phyloP scores from a whole-genome alignment of 441 rosid genomes.

The Mallotus japonicus region DNA sequence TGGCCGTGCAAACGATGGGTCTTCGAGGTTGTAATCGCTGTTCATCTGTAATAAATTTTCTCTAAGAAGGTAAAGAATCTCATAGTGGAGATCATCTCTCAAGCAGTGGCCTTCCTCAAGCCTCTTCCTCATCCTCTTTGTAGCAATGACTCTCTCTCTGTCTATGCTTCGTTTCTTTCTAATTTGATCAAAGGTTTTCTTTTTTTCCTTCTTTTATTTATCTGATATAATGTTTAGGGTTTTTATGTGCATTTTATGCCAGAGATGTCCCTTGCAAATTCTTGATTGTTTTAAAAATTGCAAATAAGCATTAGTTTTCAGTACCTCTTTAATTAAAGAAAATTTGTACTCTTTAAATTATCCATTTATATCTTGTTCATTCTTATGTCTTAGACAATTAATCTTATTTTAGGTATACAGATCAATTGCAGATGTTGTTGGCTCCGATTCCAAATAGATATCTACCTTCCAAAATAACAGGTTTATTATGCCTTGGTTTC shows the following conservation, averaged over 20 bases:
- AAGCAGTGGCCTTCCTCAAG: no score
- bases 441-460: constrained; percentile 92
- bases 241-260: constrained; percentile 79
- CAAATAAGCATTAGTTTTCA: background rate
- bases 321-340: background rate
- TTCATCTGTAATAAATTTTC: no score
- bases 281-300: background rate
- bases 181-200: no score
- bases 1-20: no score
- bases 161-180: no score
- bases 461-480: constrained; percentile 57
- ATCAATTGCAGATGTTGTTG: constrained; percentile 87
- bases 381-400: constrained; percentile 10
- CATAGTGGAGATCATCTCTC: no score
- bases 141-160: no score
- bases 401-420: constrained; percentile 92
- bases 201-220: background rate
- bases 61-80: no score
- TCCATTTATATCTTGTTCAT: constrained; percentile 18
- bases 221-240: constrained; percentile 48
- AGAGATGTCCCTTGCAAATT: constrained; percentile 23
- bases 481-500: constrained; percentile 21
- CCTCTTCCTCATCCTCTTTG: no score
- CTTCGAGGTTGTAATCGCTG: no score
- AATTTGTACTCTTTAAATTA: constrained; percentile 2